Percentiles rank a stretch among this genome's conserved stretches.
phyloP scores from a whole-genome alignment of 345 rosid species.

The Aquilaria sinensis region DNA sequence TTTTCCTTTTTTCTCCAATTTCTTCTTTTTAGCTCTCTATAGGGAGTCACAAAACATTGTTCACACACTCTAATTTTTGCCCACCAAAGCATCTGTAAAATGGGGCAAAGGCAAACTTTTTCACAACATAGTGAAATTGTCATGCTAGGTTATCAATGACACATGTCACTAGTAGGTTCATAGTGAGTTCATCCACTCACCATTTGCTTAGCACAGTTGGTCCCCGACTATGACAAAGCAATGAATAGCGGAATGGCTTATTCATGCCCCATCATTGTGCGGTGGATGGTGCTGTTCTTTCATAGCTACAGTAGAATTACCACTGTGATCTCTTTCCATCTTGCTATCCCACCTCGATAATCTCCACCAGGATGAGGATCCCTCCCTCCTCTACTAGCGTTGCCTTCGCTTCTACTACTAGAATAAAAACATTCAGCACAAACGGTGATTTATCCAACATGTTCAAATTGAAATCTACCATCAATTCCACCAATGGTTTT shows the following conservation, averaged over 20 bases:
- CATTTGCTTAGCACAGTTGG: constrained; percentile 85
- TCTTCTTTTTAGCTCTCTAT: too few species aligned
- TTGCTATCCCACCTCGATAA: constrained; percentile 73
- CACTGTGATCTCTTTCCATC: constrained; percentile 86
- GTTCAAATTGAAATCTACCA: constrained; percentile 90
- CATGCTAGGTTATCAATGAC: constrained; percentile 17
- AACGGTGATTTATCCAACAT: constrained; percentile 94
- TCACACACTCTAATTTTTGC: neutral
- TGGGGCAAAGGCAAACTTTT: constrained; percentile 1
- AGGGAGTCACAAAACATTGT: constrained; percentile 22
- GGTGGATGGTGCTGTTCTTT: constrained; percentile 51
- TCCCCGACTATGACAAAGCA: constrained; percentile 71
- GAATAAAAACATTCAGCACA: constrained; percentile 50
- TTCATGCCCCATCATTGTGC: constrained; percentile 81
- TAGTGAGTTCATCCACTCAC: constrained; percentile 15
- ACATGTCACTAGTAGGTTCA: constrained; percentile 3
- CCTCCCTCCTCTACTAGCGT: constrained; percentile 85
- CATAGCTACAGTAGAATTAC: constrained; percentile 58
- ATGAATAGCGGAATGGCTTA: constrained; percentile 92
- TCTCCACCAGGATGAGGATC: constrained; percentile 87
- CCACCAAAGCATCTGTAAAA: constrained; percentile 3
- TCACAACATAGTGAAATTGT: constrained; percentile 1
- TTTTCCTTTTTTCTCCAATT: too few species aligned
- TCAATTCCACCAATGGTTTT: constrained; percentile 81
- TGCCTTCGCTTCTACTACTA: constrained; percentile 54